These are phyloP conservation scores for Podaxis sp. DNA, from an alignment of 768 basidiomycete species.

Conservation along the genomic window DNA sequence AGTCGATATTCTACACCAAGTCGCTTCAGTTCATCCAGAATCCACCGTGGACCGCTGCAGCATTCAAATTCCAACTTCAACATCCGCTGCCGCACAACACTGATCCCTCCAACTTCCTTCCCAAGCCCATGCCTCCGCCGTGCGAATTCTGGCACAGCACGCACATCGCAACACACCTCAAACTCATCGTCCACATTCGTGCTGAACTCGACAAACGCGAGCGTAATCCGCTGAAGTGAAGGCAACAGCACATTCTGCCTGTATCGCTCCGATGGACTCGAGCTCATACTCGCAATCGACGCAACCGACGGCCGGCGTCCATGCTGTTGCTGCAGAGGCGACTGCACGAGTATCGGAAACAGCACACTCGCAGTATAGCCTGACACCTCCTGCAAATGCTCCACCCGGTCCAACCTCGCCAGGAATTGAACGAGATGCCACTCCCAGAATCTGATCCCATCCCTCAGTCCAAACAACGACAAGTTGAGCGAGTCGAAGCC, in stretches of 20 bases:
- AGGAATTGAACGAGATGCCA: neutral
- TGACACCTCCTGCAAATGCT: conserved; percentile 8
- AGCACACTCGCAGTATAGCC: conserved; percentile 9
- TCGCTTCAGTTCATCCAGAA: conserved; percentile 4
- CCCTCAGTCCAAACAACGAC: neutral
- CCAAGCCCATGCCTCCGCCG: neutral
- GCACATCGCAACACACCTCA: conserved; percentile 8
- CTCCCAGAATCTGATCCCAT: conserved; percentile 5
- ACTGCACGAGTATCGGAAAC: conserved; percentile 5
- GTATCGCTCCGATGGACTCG: neutral
- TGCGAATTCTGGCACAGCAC: conserved; percentile 1
- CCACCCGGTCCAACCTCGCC: neutral
- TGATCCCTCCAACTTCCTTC: conserved; percentile 5
- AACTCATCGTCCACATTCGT: conserved; percentile 10
- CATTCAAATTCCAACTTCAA: conserved; percentile 1
- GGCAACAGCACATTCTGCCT: conserved; percentile 6
- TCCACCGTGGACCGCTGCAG: conserved; percentile 2
- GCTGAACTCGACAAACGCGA: conserved; percentile 8
- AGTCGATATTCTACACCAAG: neutral
- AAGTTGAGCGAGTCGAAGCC: conserved; percentile 6
- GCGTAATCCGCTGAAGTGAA: conserved; percentile 1
- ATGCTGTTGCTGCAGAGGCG: conserved; percentile 6
- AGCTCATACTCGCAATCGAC: neutral
- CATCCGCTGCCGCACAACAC: neutral
- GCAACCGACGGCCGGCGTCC: neutral